Base-by-base conservation (phyloP, 2,329 filamentous ascomycete genomes). In the Ophiosphaerella korrae region DNA sequence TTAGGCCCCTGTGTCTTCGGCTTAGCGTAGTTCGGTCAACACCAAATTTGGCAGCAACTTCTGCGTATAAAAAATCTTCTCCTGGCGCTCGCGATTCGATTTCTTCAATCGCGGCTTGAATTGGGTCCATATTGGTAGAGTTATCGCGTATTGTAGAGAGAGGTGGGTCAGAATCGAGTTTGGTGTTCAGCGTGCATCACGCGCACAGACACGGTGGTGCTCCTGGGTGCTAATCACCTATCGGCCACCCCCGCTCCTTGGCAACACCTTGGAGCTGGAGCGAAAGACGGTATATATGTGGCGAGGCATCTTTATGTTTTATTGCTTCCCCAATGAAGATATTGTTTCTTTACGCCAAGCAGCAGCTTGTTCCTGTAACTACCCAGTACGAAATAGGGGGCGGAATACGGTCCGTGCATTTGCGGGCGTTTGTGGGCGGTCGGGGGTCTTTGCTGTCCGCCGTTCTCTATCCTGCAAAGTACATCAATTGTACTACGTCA, bases 61-160 rank as follows among this genome's bases (percentile, higher is more conserved):
- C 14, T 32, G 7, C 34, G 26, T 50, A 57, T 18, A 16, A 23
- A 31, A 47, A 31, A 18, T 41, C 12, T 53, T 50, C 46, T 42
- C 34, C 42, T 33, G 23, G 34, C 18, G 16, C 13, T 26, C 45
- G 50, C 38, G 42, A 48, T 46, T 57, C 29, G 7, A 57, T 45
- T 14, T 33, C 42, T 37, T n/a, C 43, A 41, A 53, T 35, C 21
- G 50, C 43, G 39, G 46, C 43, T 14, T 53, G 32, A 43, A 57
- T 53, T 12, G 38, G 21, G 23, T 24, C 33, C 45, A 57, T 57
- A 48, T 50, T 53, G 34, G 39, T 50, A 24, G 46, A 48, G 39
- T 48, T 52, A 44, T 47, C 12, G 23, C 38, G 36, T 26, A 21
- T 37, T 43, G 16, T 42, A 45, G 16, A 24, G 5, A 16, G 14